These are phyloP conservation scores for Populus hybrid DNA, from an alignment of 441 rosid species.

Conservation along the genomic window DNA sequence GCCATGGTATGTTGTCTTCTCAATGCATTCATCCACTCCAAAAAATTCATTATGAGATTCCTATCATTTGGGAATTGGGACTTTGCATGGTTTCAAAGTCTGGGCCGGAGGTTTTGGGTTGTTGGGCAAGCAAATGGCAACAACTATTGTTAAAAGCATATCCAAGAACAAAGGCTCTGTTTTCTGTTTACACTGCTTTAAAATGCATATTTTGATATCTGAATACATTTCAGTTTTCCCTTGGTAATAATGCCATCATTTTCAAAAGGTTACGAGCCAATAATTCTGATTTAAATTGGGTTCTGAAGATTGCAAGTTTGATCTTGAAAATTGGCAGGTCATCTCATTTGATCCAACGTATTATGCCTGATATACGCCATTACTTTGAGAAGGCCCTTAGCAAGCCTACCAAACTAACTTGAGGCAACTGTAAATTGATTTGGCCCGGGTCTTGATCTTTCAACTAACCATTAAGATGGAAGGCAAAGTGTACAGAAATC, in stretches of 20 bases:
- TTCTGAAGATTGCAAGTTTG: not conserved
- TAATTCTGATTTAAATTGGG: too few species aligned
- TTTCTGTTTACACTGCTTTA: not conserved
- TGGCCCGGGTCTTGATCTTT: not conserved
- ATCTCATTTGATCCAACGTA: conserved; percentile 58
- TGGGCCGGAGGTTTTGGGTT: not conserved
- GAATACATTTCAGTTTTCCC: too few species aligned
- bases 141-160: not conserved
- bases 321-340: conserved; percentile 52
- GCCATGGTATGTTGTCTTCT: conserved; percentile 56
- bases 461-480: conserved; percentile 9
- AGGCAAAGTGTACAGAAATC: conserved; percentile 15
- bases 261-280: not conserved
- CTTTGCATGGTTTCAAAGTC: not conserved
- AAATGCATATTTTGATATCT: not conserved
- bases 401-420: conserved; percentile 49
- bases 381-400: conserved; percentile 65
- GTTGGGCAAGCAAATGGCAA: not conserved
- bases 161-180: not conserved
- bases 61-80: not conserved
- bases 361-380: conserved; percentile 65
- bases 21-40: not conserved
- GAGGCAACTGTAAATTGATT: conserved; percentile 22
- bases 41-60: not conserved
- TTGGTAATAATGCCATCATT: not conserved